These are phyloP conservation scores for Mycena indigotica DNA, from an alignment of 768 basidiomycete species.

Conservation along the genomic window DNA sequence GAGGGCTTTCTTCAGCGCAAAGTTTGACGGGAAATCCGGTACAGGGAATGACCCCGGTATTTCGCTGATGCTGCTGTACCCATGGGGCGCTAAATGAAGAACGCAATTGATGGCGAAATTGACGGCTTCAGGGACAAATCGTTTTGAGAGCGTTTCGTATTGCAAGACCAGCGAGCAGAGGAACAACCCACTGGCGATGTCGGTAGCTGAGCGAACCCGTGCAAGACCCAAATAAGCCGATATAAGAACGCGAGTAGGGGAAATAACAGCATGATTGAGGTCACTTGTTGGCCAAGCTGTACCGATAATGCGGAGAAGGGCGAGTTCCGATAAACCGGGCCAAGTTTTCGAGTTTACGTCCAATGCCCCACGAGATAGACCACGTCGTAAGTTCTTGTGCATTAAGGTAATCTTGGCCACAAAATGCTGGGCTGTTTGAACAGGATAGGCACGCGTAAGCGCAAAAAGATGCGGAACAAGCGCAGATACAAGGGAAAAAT, in stretches of 20 bases:
- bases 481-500: conserved; percentile 58
- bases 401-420: conserved; percentile 82
- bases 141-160: conserved; percentile 83
- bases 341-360: conserved; percentile 74
- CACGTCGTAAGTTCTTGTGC: conserved; percentile 91
- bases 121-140: conserved; percentile 85
- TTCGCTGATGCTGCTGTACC: conserved; percentile 43
- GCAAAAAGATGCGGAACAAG: conserved; percentile 79
- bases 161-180: conserved; percentile 82
- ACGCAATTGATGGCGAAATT: conserved; percentile 78
- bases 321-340: conserved; percentile 83
- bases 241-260: conserved; percentile 85
- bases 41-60: conserved; percentile 73
- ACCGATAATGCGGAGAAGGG: conserved; percentile 78
- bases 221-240: conserved; percentile 88
- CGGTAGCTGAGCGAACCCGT: conserved; percentile 71
- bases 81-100: conserved; percentile 72
- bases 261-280: conserved; percentile 85
- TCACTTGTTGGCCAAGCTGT: conserved; percentile 93
- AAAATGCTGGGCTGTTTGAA: conserved; percentile 76
- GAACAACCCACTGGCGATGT: conserved; percentile 87
- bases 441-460: conserved; percentile 79
- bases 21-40: conserved; percentile 63
- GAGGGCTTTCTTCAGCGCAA: conserved; percentile 38
- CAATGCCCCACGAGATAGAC: conserved; percentile 70